Evolutionary conservation across 768 basidiomycete genomes (phyloP), one percentile per base, ranked within the genome.

Genomic region (Plicaturopsis crispa): DNA sequence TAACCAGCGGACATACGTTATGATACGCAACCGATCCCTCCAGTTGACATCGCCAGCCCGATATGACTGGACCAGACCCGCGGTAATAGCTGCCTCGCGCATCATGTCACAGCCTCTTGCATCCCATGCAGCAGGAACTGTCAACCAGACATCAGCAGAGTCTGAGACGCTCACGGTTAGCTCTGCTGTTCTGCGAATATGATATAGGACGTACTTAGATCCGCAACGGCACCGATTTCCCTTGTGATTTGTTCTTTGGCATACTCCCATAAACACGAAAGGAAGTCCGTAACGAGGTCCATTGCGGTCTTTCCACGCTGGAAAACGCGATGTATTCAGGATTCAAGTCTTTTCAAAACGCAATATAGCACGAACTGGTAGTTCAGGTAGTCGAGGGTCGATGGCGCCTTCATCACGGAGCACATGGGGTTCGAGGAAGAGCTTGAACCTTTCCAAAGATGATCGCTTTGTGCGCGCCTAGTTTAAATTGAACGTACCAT

Each of bases 91-190:
- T 31, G 85, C 84, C 35, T 80, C 80, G 16, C 88, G 73, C 89
- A 91, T 91, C 48, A 89, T 71, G 42, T 82, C 80, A 50, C 84
- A 88, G 0, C 86, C 88, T 45, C 70, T 79, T 1, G 82, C 86
- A 54, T 92, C 88, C 89, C 88, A 92, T 14, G 88, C 89, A 11
- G 89, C 89, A 38, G 89, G 89, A 4, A 90, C 88, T 2, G 85
- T 90, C 40, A 92, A 61, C 70, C 84, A 83, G 4, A 91, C 84
- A 48, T 88, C 84, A 40, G 86, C 88, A 28, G 80, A 68, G 54
- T 86, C 89, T 90, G 49, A 36, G 24, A 26, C 11, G 38, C 33
- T 18, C n/a, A 45, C 31, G 39, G 44, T 40, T 21, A 40, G 36
- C 39, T 23, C 40, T 42, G 23, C 38, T 31, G 42, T 36, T 13